Conservation (phyloP, 1,284 basidiomycete species). For the Porogramme epimiltina region DNA sequence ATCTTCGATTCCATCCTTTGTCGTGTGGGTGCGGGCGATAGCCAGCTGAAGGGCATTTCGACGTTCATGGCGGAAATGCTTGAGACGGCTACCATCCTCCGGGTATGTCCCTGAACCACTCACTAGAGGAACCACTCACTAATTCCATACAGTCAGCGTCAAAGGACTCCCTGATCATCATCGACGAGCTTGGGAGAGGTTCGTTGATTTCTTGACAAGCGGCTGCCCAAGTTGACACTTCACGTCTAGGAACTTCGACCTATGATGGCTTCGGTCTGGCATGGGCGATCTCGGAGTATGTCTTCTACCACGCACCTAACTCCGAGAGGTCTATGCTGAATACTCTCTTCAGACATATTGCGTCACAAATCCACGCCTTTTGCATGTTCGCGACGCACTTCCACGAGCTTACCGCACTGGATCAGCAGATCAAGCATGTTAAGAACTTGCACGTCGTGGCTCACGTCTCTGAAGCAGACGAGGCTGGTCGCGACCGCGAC, state of each 20-base stretch:
- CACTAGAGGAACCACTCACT: background rate
- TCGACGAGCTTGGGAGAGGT: constrained; percentile 97
- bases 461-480: constrained; percentile 72
- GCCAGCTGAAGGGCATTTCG: constrained; percentile 95
- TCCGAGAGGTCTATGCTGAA: background rate
- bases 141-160: constrained; percentile 74
- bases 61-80: constrained; percentile 99
- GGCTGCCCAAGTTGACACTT: background rate
- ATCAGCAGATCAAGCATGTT: constrained; percentile 85
- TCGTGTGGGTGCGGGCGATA: constrained; percentile 96
- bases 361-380: constrained; percentile 88
- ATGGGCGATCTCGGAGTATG: constrained; percentile 97
- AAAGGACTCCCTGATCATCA: constrained; percentile 93
- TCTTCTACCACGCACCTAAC: background rate
- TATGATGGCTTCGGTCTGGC: constrained; percentile 99
- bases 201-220: constrained; percentile 4
- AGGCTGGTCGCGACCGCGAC: constrained; percentile 72
- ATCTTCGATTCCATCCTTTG: constrained; percentile 97
- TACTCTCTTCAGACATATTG: constrained; percentile 75
- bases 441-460: constrained; percentile 97
- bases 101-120: constrained; percentile 49
- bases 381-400: constrained; percentile 99
- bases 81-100: constrained; percentile 94
- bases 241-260: constrained; percentile 83
- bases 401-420: constrained; percentile 93